These are phyloP conservation scores for Nitzschia sp. DNA, from an alignment of 108 stramenopile genomes.

Conservation along the genomic window DNA sequence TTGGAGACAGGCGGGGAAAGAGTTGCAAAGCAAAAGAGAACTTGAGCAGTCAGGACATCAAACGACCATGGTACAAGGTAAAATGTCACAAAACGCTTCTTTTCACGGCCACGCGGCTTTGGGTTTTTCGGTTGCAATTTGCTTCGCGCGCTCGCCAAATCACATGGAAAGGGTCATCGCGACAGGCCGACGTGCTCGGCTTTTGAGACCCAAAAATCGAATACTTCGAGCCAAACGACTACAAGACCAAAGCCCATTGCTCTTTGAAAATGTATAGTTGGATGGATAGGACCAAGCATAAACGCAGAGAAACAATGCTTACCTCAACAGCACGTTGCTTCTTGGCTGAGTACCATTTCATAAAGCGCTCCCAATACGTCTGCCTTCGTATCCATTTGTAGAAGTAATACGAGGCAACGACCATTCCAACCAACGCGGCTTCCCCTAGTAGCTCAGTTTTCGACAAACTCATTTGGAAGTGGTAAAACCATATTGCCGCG, in stretches of 20 bases:
- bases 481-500: conserved; percentile 44
- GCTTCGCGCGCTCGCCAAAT: background rate
- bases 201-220: too few relatives aligned
- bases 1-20: background rate
- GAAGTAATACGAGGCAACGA: conserved; percentile 48
- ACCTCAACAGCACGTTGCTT: conserved; percentile 36
- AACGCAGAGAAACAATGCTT: conserved; percentile 9
- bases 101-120: background rate
- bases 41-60: background rate
- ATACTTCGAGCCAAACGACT: too few relatives aligned
- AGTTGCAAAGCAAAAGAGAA: background rate
- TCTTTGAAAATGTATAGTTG: too few relatives aligned
- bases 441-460: conserved; percentile 55
- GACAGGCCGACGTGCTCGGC: too few relatives aligned
- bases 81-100: background rate
- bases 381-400: conserved; percentile 60
- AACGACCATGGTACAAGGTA: background rate
- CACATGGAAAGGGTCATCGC: conserved; percentile 3
- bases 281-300: too few relatives aligned
- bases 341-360: conserved; percentile 48
- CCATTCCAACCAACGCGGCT: conserved; percentile 27
- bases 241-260: too few relatives aligned
- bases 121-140: too few relatives aligned
- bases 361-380: conserved; percentile 58
- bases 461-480: conserved; percentile 56